phyloP scores from a whole-genome alignment of 2,329 filamentous ascomycete species.

The Clarireedia homoeocarpa region DNA sequence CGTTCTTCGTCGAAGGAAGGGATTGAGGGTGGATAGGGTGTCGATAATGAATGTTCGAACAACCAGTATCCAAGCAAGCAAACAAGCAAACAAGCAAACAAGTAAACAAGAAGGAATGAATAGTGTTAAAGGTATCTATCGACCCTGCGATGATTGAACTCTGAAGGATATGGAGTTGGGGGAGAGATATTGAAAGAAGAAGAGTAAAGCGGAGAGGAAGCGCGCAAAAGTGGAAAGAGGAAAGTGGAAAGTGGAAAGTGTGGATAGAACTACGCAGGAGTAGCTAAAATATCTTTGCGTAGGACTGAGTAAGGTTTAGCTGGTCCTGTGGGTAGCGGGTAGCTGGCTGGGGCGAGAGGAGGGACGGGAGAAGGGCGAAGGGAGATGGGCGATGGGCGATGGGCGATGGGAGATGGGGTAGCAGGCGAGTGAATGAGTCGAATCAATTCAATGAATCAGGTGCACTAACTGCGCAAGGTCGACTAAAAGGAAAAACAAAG shows the following conservation, averaged over 20 bases:
- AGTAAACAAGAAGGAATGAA: slow-evolving; percentile 18
- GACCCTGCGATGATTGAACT: slow-evolving; percentile 17
- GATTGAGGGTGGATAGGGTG: slow-evolving; percentile 9
- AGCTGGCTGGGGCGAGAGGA: too few species aligned
- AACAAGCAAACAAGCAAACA: neutral
- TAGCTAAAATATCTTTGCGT: too few species aligned
- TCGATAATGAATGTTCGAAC: slow-evolving; percentile 25
- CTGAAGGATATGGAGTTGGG: slow-evolving; percentile 11
- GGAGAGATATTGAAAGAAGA: neutral
- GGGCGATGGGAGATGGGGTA: too few species aligned
- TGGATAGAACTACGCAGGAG: neutral
- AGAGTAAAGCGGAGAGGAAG: slow-evolving; percentile 3
- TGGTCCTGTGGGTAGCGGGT: too few species aligned
- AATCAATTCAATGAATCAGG: too few species aligned
- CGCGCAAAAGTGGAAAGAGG: neutral
- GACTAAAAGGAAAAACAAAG: too few species aligned
- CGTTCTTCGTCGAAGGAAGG: neutral
- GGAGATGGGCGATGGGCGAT: too few species aligned
- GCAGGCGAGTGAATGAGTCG: too few species aligned
- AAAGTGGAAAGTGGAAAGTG: neutral
- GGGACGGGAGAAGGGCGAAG: too few species aligned
- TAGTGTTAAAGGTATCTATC: slow-evolving; percentile 14
- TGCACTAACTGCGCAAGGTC: too few species aligned
- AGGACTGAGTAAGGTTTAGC: too few species aligned
- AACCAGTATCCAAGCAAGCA: slow-evolving; percentile 19